Percentiles rank a stretch among this genome's conserved stretches.
Conservation (phyloP, 73 alveolate species). For the Paramecium sonneborni region DNA sequence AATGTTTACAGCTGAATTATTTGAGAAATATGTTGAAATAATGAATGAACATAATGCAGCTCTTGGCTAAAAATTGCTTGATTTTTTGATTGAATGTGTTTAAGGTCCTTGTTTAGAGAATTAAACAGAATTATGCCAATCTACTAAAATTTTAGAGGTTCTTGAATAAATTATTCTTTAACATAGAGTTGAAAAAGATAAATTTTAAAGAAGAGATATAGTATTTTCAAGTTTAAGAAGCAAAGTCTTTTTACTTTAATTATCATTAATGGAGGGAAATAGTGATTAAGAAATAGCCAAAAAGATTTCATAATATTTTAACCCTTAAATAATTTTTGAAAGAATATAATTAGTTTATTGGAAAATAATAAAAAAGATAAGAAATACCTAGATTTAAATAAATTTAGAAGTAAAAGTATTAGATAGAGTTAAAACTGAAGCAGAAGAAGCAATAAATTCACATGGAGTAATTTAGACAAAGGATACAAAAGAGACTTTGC, state of each 20-base stretch:
- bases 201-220: constrained; percentile 18
- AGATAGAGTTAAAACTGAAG: constrained; percentile 21
- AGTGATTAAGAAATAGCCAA: constrained; percentile 45
- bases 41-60: constrained; percentile 62
- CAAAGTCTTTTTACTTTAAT: constrained; percentile 35
- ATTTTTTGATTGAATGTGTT: constrained; percentile 59
- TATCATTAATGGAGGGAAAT: constrained; percentile 56
- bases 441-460: background rate
- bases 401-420: constrained; percentile 44
- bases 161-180: constrained; percentile 30
- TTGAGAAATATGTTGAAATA: constrained; percentile 65
- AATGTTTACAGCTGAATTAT: constrained; percentile 43
- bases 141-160: constrained; percentile 49
- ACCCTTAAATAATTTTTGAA: constrained; percentile 10
- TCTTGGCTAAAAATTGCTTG: constrained; percentile 37
- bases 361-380: constrained; percentile 40
- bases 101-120: constrained; percentile 65
- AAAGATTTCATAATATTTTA: constrained; percentile 39
- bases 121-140: constrained; percentile 47
- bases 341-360: constrained; percentile 15
- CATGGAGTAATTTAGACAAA: constrained; percentile 28
- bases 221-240: constrained; percentile 12
- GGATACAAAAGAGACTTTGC: constrained; percentile 35
- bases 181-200: background rate
- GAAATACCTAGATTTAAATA: constrained; percentile 25